Evolutionary conservation across 345 rosid species (phyloP).

Genomic region (Pugionium cornutum): DNA sequence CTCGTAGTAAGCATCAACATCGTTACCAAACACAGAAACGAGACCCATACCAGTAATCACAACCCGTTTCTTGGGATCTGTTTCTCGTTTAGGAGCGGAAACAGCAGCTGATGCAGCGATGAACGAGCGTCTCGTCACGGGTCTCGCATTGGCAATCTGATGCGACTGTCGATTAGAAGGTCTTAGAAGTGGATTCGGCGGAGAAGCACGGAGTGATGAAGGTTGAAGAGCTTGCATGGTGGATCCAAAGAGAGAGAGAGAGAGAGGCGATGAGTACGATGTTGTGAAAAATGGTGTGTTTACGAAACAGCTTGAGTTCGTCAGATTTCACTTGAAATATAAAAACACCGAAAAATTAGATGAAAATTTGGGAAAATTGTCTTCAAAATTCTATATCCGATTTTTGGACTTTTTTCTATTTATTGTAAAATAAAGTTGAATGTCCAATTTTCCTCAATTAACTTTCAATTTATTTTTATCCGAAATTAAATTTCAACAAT

Average conservation of each 20-base stretch:
- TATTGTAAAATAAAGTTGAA: too few relatives aligned
- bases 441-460: too few relatives aligned
- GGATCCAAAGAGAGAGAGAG: conserved; percentile 25
- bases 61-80: conserved; percentile 90
- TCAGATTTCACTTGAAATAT: conserved; percentile 16
- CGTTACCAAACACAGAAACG: conserved; percentile 94
- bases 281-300: conserved; percentile 37
- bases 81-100: conserved; percentile 88
- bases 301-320: conserved; percentile 8
- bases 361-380: too few relatives aligned
- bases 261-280: conserved; percentile 43
- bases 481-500: too few relatives aligned
- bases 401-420: too few relatives aligned
- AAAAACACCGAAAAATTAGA: too few relatives aligned
- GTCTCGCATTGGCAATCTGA: conserved; percentile 41
- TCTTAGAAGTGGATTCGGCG: conserved; percentile 50
- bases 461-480: too few relatives aligned
- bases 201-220: conserved; percentile 59
- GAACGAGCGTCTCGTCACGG: conserved; percentile 45
- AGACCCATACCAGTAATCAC: conserved; percentile 96
- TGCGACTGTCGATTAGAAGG: conserved; percentile 38
- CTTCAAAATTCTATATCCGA: too few relatives aligned
- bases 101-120: conserved; percentile 54
- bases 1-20: conserved; percentile 79
- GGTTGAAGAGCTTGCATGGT: conserved; percentile 77